A percentile compares a stretch with the other conserved stretches of the same genome.
Conservation (phyloP, 495 filamentous ascomycete species). For the Letharia columbiana region DNA sequence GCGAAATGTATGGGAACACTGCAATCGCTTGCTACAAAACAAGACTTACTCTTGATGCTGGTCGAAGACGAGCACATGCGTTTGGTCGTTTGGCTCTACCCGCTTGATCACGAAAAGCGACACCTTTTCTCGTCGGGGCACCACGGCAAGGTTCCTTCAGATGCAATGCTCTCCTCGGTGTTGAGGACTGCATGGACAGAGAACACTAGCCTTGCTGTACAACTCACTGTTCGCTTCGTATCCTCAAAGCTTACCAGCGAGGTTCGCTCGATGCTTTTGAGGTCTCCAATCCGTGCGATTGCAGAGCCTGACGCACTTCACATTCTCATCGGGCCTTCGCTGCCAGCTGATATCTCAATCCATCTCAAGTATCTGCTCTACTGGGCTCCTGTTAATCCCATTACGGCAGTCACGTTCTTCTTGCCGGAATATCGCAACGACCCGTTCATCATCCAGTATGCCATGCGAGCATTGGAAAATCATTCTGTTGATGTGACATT, state of each 20-base stretch:
- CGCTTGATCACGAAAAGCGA: slow-evolving; percentile 60
- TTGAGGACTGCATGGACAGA: slow-evolving; percentile 80
- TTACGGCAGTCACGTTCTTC: slow-evolving; percentile 88
- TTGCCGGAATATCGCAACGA: slow-evolving; percentile 89
- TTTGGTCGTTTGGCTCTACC: slow-evolving; percentile 82
- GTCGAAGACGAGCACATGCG: slow-evolving; percentile 79
- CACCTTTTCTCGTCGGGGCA: slow-evolving; percentile 39
- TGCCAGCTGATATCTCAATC: slow-evolving; percentile 70
- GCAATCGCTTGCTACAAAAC: slow-evolving; percentile 64
- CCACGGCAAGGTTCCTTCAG: slow-evolving; percentile 39
- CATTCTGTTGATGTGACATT: slow-evolving; percentile 95
- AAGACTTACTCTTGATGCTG: slow-evolving; percentile 67
- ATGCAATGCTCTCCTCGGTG: slow-evolving; percentile 51
- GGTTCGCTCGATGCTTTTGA: slow-evolving; percentile 68
- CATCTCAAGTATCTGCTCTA: slow-evolving; percentile 88
- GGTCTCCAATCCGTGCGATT: slow-evolving; percentile 72
- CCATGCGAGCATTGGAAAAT: slow-evolving; percentile 87
- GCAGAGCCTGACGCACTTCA: slow-evolving; percentile 71
- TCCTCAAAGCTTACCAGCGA: slow-evolving; percentile 63
- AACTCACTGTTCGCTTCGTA: slow-evolving; percentile 70
- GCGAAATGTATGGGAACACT: slow-evolving; percentile 43
- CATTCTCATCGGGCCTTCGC: slow-evolving; percentile 62
- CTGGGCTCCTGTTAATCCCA: slow-evolving; percentile 90
- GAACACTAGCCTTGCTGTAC: slow-evolving; percentile 71
- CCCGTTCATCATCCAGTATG: slow-evolving; percentile 91